Evolutionary conservation across 305 asterid species (phyloP).

Genomic region (Fraxinus velutina): DNA sequence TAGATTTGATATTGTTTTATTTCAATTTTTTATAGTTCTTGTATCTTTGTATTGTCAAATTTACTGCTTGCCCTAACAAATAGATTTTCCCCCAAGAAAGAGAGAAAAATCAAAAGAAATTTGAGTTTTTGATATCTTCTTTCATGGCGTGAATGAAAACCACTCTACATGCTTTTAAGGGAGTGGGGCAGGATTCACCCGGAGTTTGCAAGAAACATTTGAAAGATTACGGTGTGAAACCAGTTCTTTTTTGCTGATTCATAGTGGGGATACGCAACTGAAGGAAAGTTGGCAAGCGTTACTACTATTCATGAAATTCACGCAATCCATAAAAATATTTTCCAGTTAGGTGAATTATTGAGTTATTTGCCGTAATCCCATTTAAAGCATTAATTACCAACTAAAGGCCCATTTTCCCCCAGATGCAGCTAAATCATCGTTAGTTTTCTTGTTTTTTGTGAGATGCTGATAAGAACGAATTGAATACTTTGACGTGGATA

Average conservation of each 20-base stretch:
- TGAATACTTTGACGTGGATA: constrained; percentile 26
- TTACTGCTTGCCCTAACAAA: background rate
- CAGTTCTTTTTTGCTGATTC: background rate
- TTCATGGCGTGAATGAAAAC: background rate
- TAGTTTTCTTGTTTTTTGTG: constrained; percentile 25
- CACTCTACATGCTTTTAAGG: background rate
- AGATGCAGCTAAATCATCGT: constrained; percentile 32
- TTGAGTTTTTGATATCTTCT: background rate
- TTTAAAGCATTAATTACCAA: constrained; percentile 33
- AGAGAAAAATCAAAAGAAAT: no score
- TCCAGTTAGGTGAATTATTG: background rate
- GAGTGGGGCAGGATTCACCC: background rate
- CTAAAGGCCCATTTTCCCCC: constrained; percentile 33
- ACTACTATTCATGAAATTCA: background rate
- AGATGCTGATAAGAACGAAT: constrained; percentile 29
- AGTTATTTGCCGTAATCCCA: background rate
- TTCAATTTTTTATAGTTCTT: background rate
- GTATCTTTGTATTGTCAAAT: background rate
- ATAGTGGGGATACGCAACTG: background rate
- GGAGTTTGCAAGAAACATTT: background rate
- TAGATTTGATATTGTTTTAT: background rate
- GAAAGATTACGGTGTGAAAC: background rate
- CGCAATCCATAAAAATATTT: background rate
- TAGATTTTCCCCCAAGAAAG: background rate
- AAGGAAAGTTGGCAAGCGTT: background rate